These are phyloP conservation scores for Paspalum vaginatum DNA, from an alignment of 176 grass and related monocot genomes.

Conservation along the genomic window DNA sequence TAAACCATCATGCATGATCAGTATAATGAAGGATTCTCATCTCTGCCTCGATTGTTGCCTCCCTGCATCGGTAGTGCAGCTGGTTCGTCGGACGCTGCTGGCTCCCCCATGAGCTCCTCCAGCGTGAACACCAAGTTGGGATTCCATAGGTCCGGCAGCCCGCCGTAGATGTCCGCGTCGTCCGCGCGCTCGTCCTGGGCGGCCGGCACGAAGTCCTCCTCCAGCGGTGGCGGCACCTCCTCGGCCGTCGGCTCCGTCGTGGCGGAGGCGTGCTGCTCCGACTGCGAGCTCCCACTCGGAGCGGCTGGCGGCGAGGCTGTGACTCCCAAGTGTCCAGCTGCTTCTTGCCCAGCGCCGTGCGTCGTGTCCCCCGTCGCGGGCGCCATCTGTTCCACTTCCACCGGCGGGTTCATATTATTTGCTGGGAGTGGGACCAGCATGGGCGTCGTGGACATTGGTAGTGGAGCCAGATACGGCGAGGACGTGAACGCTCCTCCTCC, in stretches of 20 bases:
- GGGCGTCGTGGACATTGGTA: not conserved
- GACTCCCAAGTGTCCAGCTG: not conserved
- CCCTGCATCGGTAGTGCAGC: no score
- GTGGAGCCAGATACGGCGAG: not conserved
- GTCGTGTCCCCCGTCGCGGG: not conserved
- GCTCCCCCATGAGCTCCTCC: not conserved
- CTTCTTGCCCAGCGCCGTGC: not conserved
- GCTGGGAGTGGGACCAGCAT: not conserved
- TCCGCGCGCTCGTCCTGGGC: no score
- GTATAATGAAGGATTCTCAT: no score
- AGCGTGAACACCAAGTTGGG: not conserved
- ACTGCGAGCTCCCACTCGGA: not conserved
- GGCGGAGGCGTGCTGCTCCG: not conserved
- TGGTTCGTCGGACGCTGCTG: no score
- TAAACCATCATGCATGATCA: no score
- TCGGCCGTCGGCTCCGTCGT: no score
- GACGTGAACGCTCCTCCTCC: not conserved
- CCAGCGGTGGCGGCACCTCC: no score
- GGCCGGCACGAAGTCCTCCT: no score
- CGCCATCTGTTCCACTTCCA: not conserved
- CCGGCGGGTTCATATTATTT: not conserved
- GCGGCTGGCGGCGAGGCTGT: not conserved
- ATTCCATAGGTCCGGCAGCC: not conserved
- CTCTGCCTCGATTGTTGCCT: no score
- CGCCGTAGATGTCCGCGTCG: not conserved